These are phyloP conservation scores for Tulasnella sp. DNA, from an alignment of 768 basidiomycete species.

Conservation along the genomic window DNA sequence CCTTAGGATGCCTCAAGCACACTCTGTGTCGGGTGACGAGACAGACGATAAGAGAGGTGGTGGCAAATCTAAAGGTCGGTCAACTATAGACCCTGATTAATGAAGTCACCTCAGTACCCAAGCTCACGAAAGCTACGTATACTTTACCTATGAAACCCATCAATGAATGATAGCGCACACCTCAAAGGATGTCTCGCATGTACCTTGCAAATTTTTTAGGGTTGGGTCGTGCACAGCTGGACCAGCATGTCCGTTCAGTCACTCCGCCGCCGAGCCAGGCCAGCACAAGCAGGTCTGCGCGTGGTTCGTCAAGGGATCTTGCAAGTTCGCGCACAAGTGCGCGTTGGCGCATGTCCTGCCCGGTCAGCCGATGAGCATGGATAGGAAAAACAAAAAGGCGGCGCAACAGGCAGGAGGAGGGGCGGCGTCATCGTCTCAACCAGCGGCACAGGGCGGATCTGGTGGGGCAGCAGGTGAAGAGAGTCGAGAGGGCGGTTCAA, in stretches of 20 bases:
- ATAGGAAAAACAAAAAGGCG: constrained; percentile 93
- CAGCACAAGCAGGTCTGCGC: constrained; percentile 72
- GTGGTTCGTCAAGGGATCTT: constrained; percentile 91
- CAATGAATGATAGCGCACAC: too few relatives aligned
- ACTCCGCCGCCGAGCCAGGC: constrained; percentile 59
- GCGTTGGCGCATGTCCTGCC: constrained; percentile 91
- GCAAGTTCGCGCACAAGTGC: constrained; percentile 71
- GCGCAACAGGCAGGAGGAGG: constrained; percentile 41
- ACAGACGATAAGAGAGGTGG: not conserved
- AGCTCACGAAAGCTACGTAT: too few relatives aligned
- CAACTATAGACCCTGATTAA: not conserved
- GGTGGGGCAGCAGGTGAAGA: constrained; percentile 32
- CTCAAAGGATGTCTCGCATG: constrained; percentile 82
- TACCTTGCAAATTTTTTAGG: constrained; percentile 96
- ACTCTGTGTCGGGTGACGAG: not conserved
- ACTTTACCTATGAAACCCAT: too few relatives aligned
- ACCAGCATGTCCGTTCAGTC: constrained; percentile 91
- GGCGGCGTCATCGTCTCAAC: not conserved
- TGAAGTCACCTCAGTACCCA: not conserved
- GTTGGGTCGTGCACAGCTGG: constrained; percentile 92
- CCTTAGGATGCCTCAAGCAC: too few relatives aligned
- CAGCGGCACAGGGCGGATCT: constrained; percentile 10
- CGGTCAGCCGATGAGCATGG: constrained; percentile 90
- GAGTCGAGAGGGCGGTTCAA: constrained; percentile 48
- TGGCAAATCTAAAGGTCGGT: not conserved